Conservation (phyloP, 2,329 filamentous ascomycete species). For the Ascochyta pisi region DNA sequence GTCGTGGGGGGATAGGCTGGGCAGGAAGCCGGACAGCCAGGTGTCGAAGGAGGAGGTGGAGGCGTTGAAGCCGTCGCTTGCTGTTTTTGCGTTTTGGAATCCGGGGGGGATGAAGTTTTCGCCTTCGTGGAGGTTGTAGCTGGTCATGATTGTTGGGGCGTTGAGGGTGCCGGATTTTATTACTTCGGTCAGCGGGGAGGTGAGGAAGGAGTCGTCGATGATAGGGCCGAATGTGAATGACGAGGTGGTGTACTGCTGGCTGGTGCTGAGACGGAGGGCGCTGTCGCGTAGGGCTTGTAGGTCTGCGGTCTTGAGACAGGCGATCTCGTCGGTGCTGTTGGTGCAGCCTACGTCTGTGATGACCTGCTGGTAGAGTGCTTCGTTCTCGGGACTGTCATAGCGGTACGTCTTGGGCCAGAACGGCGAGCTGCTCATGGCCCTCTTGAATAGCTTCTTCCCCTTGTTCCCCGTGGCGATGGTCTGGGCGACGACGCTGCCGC, state of each 20-base stretch:
- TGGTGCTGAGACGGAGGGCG: constrained; percentile 56
- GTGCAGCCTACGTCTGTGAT: constrained; percentile 57
- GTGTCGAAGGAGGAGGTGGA: constrained; percentile 57
- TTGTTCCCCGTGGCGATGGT: constrained; percentile 57
- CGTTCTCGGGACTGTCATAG: constrained; percentile 59
- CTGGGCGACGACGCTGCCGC: constrained; percentile 61
- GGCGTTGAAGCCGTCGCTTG: constrained; percentile 57
- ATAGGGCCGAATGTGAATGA: constrained; percentile 68
- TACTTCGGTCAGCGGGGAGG: constrained; percentile 55
- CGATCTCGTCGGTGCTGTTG: constrained; percentile 51
- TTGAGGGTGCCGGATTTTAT: constrained; percentile 51
- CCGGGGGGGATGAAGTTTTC: constrained; percentile 66
- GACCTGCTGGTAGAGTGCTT: constrained; percentile 59
- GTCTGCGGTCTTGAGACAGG: constrained; percentile 62
- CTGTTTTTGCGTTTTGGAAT: constrained; percentile 46
- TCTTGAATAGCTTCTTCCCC: constrained; percentile 56
- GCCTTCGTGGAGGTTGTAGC: constrained; percentile 69
- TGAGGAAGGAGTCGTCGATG: constrained; percentile 63
- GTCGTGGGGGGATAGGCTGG: constrained; percentile 52
- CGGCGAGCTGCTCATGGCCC: constrained; percentile 60
- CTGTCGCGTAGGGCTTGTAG: constrained; percentile 62
- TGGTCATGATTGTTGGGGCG: constrained; percentile 58
- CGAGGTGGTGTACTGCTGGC: constrained; percentile 61
- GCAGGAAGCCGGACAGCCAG: constrained; percentile 64
- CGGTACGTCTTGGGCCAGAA: constrained; percentile 67